These are phyloP conservation scores for Pythium insidiosum DNA, from an alignment of 352 stramenopile genomes.

Conservation along the genomic window DNA sequence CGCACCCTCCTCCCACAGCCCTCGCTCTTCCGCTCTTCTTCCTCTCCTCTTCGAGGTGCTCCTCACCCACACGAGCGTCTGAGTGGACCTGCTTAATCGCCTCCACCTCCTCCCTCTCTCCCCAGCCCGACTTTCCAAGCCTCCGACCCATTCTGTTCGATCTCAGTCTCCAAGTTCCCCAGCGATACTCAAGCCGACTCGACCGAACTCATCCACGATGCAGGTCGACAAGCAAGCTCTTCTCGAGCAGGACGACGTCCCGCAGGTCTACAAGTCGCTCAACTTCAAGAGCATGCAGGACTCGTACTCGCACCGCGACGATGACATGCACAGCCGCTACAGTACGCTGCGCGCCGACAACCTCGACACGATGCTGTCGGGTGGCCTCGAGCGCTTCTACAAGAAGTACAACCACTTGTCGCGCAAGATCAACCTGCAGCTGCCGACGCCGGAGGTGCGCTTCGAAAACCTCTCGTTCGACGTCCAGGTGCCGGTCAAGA, in stretches of 20 bases:
- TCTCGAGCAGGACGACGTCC: constrained; percentile 36
- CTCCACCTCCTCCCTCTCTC: too few species aligned
- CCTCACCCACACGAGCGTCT: too few species aligned
- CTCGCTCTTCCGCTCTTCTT: too few species aligned
- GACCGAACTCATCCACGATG: constrained; percentile 15
- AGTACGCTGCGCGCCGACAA: constrained; percentile 54
- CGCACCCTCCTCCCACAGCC: too few species aligned
- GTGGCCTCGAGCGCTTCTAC: constrained; percentile 71
- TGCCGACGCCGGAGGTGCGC: constrained; percentile 57
- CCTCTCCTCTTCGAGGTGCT: too few species aligned
- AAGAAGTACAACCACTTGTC: constrained; percentile 77
- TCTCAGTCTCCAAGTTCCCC: too few species aligned
- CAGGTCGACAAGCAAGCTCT: too few species aligned
- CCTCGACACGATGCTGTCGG: constrained; percentile 61
- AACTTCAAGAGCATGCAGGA: constrained; percentile 73
- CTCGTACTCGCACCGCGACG: constrained; percentile 45
- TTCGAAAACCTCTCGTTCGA: constrained; percentile 75
- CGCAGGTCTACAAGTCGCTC: constrained; percentile 55
- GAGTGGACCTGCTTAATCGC: too few species aligned
- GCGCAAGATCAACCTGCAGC: constrained; percentile 50
- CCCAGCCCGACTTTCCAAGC: too few species aligned
- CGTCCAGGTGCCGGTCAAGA: constrained; percentile 36
- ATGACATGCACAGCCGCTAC: constrained; percentile 41
- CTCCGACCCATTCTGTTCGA: too few species aligned
- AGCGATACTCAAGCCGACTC: too few species aligned